phyloP scores from a whole-genome alignment of 2,329 filamentous ascomycete genomes.

The Alternaria tenuissima region DNA sequence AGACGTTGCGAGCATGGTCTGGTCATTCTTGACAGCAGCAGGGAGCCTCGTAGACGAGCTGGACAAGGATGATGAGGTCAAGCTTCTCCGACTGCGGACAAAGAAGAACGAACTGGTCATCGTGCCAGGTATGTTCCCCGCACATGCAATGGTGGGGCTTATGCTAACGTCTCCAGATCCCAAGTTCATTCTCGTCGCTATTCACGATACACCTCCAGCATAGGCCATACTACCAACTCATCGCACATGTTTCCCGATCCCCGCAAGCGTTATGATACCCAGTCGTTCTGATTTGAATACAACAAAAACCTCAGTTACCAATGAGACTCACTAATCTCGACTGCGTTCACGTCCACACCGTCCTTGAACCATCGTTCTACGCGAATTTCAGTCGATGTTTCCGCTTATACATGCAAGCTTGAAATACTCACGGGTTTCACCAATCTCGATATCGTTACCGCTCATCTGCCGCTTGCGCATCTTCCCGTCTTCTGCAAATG shows the following conservation, averaged over 20 bases:
- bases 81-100: constrained; percentile 78
- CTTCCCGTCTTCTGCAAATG: constrained; percentile 72
- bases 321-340: constrained; percentile 72
- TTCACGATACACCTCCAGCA: constrained; percentile 80
- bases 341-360: constrained; percentile 72
- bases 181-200: constrained; percentile 80
- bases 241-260: background rate
- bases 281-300: constrained; percentile 5
- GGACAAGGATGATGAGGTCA: constrained; percentile 80
- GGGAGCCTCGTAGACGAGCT: constrained; percentile 75
- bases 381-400: constrained; percentile 14
- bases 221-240: constrained; percentile 44
- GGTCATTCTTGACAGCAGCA: constrained; percentile 75
- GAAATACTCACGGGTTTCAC: constrained; percentile 52
- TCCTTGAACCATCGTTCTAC: constrained; percentile 73
- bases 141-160: background rate
- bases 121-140: constrained; percentile 64
- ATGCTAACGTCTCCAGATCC: constrained; percentile 58
- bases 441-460: constrained; percentile 73
- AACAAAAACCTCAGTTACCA: constrained; percentile 56
- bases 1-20: constrained; percentile 78
- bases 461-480: constrained; percentile 82
- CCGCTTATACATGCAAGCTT: background rate
- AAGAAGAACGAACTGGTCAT: constrained; percentile 87
- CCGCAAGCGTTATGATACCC: constrained; percentile 36